Conservation (phyloP, 208 protist species). For the Tritrichomonas musculus region DNA sequence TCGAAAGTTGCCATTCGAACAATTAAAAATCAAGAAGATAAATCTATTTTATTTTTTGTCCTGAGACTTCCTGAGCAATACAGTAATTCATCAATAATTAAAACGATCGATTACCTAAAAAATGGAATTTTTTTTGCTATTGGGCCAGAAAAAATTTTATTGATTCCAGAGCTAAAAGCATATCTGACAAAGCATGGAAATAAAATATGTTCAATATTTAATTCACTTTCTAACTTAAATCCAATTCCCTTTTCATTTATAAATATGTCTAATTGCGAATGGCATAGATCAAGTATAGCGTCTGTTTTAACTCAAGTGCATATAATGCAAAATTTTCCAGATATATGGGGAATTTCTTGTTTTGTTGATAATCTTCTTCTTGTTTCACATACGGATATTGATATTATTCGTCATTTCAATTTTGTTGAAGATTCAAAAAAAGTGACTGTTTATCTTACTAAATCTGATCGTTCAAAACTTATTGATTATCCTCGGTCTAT, state of each 20-base stretch:
- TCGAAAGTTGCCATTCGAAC: constrained; percentile 26
- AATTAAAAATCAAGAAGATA: not conserved
- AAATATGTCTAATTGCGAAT: not conserved
- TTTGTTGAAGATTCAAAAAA: not conserved
- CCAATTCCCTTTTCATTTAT: not conserved
- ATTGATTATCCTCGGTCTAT: not conserved
- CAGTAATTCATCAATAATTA: not conserved
- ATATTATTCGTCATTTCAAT: not conserved
- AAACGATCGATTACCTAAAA: not conserved
- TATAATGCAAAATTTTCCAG: not conserved
- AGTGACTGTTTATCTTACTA: not conserved
- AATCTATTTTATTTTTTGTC: not conserved
- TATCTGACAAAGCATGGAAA: not conserved
- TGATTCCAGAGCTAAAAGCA: not conserved
- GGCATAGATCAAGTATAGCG: not conserved
- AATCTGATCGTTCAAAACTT: not conserved
- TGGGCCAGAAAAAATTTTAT: not conserved
- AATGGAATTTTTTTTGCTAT: not conserved
- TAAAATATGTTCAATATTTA: not conserved
- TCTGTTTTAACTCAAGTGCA: not conserved
- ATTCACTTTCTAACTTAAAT: not conserved
- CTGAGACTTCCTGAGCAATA: not conserved
- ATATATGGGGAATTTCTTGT: not conserved
- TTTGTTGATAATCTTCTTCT: not conserved
- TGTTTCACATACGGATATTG: not conserved